phyloP scores from a whole-genome alignment of 2,329 filamentous ascomycete genomes.

The Fusarium sp. region DNA sequence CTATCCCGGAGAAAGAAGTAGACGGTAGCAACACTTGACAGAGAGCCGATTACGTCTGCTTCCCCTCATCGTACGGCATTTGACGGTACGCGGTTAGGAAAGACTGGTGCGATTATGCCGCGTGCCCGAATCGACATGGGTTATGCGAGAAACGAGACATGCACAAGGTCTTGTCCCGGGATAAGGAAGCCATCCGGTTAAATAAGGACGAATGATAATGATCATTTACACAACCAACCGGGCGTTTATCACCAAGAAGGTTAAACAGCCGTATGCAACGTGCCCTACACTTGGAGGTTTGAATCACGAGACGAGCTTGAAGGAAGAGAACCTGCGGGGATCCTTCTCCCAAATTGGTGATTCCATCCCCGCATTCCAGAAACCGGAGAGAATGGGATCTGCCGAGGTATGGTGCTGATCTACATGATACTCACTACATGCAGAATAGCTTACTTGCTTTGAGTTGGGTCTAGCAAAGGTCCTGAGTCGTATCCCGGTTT shows the following conservation, averaged over 20 bases:
- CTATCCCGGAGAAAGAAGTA: background rate
- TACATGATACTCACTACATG: conserved; percentile 3
- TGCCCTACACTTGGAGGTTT: background rate
- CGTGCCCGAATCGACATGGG: background rate
- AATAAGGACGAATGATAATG: background rate
- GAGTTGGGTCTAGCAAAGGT: background rate
- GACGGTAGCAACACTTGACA: background rate
- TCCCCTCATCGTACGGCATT: background rate
- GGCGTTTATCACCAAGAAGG: background rate
- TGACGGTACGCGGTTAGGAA: background rate
- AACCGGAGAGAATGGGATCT: conserved; percentile 1
- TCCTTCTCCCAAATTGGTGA: background rate
- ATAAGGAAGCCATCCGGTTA: background rate
- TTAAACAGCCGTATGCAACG: conserved; percentile 8
- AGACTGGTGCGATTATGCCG: conserved; percentile 3
- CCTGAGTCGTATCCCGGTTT: background rate
- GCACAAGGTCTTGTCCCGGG: background rate
- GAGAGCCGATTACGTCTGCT: background rate
- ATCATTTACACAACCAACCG: background rate
- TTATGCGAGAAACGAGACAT: background rate
- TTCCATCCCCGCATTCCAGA: conserved; percentile 16
- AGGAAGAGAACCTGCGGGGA: conserved; percentile 3
- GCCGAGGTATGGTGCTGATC: conserved; percentile 16
- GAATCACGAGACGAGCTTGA: background rate
- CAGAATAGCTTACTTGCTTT: background rate